Base-by-base conservation (phyloP, 2,329 filamentous ascomycete species). In the Ambrosiella cleistominuta region DNA sequence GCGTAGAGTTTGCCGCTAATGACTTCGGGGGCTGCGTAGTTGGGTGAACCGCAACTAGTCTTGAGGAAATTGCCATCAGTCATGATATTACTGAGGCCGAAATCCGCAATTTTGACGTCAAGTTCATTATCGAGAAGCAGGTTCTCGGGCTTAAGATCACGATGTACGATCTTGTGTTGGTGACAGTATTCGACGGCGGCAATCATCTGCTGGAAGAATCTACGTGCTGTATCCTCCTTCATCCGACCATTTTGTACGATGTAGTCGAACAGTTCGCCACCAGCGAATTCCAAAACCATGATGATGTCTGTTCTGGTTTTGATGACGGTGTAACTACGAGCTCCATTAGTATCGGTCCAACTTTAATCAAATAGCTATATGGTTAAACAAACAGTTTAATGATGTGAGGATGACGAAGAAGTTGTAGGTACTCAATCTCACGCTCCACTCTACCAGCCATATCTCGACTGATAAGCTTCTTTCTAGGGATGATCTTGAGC, bases 101-200 rank as follows among this genome's bases (percentile, higher is more conserved):
- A 98, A 71, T 98, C 93, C 66, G 93, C 93, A 72, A 98, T 98
- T 75, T 98, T 98, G 71, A 98, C 91, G 66, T 98, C 96, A 67
- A 95, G 84, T 61, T 94, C 85, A 63, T 94, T 88, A 71, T 98
- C 93, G 56, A 98, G 82, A 49, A 98, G 79, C 54, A 98, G 74
- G 68, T 98, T 98, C 75, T 98, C 93, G 8, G 93, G 93, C 70
- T 98, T 98, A 62, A 98, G 74, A 69, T 98, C 93, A 69, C 93
- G 85, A 71, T 98, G 93, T 45, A 97, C 93, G 66, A 98, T 97
- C 74, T 97, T 97, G 75, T 98, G 93, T 62, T 93, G 81, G 72
- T 98, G 93, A 68, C 93, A 98, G 73, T 98, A 98, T 70, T 98
- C 93, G 64, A 98, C 93, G 49, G 93, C 93, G 70, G 93, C 96